Evolutionary conservation across 495 filamentous ascomycete genomes (phyloP), one percentile per base, ranked within the genome.

Genomic region (Neurospora sp.): DNA sequence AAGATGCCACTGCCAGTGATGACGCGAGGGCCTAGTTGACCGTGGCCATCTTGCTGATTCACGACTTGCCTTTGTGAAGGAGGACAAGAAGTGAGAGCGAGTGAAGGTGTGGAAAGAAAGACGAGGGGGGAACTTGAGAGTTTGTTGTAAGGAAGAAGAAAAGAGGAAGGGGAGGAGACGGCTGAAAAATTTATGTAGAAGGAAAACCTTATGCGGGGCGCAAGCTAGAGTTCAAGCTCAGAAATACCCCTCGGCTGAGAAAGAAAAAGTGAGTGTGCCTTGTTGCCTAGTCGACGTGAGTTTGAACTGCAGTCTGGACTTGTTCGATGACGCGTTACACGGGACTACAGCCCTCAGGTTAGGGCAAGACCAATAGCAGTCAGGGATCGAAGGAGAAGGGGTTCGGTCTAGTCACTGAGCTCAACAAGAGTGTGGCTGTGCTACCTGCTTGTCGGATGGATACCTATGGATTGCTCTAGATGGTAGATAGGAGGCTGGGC

Each of bases 1-100:
- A 89, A 88, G 27, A 89, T 81, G 46, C 31, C 31, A 35, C 31
- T 35, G 31, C 31, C 31, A 35, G 31, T 35, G 31, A 35, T 35
- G 31, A 35, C 31, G 31, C 31, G 31, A 35, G 31, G 31, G 31
- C 31, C 31, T 35, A 4, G 31, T 35, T 35, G 31, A 35, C 4
- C 31, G 31, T 35, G 31, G 5, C 53, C 27, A 61, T 18, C 27
- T 61, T 61, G 27, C 11, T 61, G 53, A 27, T 61, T 35, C 1
- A 61, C 27, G 27, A 61, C 53, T 59, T 35, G 27, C 27, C 6
- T 61, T 61, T 0, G 12, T 9, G 22, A 18, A 61, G 53, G 27
- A 61, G 11, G 2, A 2, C 5, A 35, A 61, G 53, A 61, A 61
- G 27, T 61, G 6, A 61, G 12, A 16, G 22, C 1, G 6, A 61